phyloP scores from a whole-genome alignment of 352 stramenopile species.

The Achlya hypogyna region DNA sequence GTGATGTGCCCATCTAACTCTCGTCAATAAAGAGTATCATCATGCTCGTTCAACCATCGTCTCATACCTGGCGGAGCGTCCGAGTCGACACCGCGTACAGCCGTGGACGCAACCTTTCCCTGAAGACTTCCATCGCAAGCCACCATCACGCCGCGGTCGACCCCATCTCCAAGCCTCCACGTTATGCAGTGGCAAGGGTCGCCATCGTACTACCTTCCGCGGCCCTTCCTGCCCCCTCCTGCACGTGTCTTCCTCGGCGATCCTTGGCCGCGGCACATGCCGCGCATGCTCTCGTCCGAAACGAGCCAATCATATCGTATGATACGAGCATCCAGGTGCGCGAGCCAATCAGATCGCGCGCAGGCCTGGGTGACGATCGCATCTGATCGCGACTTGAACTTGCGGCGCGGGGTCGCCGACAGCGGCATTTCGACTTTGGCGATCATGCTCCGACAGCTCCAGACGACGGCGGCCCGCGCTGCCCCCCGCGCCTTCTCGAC shows the following conservation, averaged over 20 bases:
- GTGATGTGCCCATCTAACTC: no score
- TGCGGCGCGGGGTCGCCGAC: background rate
- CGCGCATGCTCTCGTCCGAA: background rate
- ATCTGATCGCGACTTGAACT: conserved; percentile 6
- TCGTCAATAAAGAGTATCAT: no score
- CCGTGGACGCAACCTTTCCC: no score
- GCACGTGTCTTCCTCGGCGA: conserved; percentile 1
- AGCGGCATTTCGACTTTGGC: background rate
- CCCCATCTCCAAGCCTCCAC: no score
- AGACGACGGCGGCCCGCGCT: background rate
- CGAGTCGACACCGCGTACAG: no score
- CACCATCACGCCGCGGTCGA: no score
- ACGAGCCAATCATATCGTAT: background rate
- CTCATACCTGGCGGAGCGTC: no score
- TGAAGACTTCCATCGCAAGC: no score
- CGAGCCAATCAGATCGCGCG: background rate
- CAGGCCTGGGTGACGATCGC: background rate
- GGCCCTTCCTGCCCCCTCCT: background rate
- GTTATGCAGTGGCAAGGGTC: no score
- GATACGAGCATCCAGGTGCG: background rate
- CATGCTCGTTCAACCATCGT: no score
- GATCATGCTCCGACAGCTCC: background rate
- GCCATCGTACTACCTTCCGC: no score
- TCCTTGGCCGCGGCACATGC: background rate
- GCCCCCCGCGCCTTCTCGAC: background rate